phyloP scores from a whole-genome alignment of 1,284 basidiomycete species.

The Leucoagaricus sp. region DNA sequence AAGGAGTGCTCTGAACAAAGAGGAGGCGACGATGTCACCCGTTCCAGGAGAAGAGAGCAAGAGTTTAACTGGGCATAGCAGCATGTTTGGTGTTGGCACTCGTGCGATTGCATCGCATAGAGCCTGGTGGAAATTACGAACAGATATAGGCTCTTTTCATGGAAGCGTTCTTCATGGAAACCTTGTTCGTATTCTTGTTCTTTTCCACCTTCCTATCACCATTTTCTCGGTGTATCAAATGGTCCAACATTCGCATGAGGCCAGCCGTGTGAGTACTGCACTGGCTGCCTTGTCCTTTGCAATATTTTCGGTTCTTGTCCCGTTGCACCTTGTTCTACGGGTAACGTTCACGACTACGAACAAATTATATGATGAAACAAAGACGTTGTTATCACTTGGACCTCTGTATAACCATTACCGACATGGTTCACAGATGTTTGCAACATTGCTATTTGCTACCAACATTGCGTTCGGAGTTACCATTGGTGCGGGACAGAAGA shows the following conservation, averaged over 20 bases:
- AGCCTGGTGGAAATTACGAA: constrained; percentile 60
- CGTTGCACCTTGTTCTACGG: constrained; percentile 73
- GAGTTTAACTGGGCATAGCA: constrained; percentile 46
- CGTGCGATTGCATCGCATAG: constrained; percentile 34
- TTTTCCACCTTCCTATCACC: constrained; percentile 94
- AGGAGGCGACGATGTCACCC: constrained; percentile 21
- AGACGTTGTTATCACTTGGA: constrained; percentile 87
- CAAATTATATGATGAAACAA: constrained; percentile 93
- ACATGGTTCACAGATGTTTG: constrained; percentile 89
- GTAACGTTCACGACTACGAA: constrained; percentile 81
- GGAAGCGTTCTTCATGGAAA: constrained; percentile 84
- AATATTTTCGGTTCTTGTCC: constrained; percentile 79
- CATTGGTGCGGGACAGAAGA: constrained; percentile 87
- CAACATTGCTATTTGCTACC: constrained; percentile 76
- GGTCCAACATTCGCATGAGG: constrained; percentile 53
- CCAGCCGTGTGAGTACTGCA: constrained; percentile 59
- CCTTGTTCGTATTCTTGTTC: constrained; percentile 83
- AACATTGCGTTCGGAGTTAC: constrained; percentile 83
- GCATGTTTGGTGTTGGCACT: constrained; percentile 17
- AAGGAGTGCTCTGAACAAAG: constrained; percentile 38
- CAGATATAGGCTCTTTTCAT: constrained; percentile 74
- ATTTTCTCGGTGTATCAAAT: constrained; percentile 90
- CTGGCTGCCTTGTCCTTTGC: constrained; percentile 79
- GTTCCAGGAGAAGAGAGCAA: constrained; percentile 53
- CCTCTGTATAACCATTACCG: constrained; percentile 97